A percentile compares a stretch with the other conserved stretches of the same genome.
Conservation (phyloP, 2,329 filamentous ascomycete species). For the Penicillium palitans region DNA sequence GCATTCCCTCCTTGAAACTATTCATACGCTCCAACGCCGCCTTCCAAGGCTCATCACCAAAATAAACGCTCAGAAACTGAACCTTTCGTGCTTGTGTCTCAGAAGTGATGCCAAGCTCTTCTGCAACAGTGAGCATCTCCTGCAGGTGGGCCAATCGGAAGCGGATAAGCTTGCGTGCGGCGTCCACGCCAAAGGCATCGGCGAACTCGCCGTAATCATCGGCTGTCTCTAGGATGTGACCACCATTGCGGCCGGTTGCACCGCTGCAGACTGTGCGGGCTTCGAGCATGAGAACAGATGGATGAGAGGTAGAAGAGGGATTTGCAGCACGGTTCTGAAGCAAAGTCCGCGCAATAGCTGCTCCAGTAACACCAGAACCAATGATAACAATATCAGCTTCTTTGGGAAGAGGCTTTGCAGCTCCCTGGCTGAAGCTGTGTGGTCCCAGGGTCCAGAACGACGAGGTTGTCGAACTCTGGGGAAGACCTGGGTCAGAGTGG, state of each 20-base stretch:
- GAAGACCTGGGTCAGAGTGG: slow-evolving; percentile 30
- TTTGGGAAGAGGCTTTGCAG: slow-evolving; percentile 23
- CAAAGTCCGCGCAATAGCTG: slow-evolving; percentile 28
- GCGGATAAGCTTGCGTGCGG: slow-evolving; percentile 22
- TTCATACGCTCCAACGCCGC: slow-evolving; percentile 20
- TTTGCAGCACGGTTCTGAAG: slow-evolving; percentile 15
- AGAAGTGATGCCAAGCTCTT: slow-evolving; percentile 23
- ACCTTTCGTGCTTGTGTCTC: slow-evolving; percentile 30
- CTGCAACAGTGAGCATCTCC: slow-evolving; percentile 23
- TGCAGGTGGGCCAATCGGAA: slow-evolving; percentile 29
- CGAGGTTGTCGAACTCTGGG: slow-evolving; percentile 30
- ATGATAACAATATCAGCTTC: slow-evolving; percentile 33
- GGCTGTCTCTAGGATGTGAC: slow-evolving; percentile 32
- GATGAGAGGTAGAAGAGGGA: background rate
- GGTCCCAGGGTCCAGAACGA: slow-evolving; percentile 36
- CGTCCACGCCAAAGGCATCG: slow-evolving; percentile 19
- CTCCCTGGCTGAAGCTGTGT: slow-evolving; percentile 24
- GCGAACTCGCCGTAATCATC: slow-evolving; percentile 27
- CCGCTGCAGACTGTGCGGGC: slow-evolving; percentile 35
- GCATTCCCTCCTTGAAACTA: slow-evolving; percentile 30
- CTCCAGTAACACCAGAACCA: slow-evolving; percentile 33
- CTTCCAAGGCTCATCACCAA: slow-evolving; percentile 28
- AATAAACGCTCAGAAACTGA: slow-evolving; percentile 31
- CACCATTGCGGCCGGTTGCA: slow-evolving; percentile 38
- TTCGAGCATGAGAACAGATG: slow-evolving; percentile 31